Base-by-base conservation (phyloP, 129 eudicot species). In the Centella asiatica region DNA sequence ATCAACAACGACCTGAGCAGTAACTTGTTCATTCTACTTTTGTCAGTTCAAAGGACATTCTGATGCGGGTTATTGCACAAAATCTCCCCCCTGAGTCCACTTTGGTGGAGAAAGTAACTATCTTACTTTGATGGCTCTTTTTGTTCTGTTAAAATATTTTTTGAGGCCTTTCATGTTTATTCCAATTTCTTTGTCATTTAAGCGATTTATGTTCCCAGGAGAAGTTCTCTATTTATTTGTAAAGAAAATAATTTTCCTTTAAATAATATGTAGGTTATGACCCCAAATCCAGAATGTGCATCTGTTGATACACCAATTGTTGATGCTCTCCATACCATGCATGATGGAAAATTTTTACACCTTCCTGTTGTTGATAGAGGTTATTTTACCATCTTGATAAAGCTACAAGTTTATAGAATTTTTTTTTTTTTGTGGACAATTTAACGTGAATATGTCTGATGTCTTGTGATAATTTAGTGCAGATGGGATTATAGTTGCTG, bases 311-410 rank as follows among this genome's bases (percentile, higher is more conserved):
- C 99, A 44, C 96, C 99, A 33, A 85, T 93, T 60, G 85, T 93
- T 60, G 92, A 85, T 82, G 99, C 99, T 61, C 75, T 93, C 68
- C 99, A 93, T 76, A 93, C 88, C 65, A 93, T 87, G 99, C 98
- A 87, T 67, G 95, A 92, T 69, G 96, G 98, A 31, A 92, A 87
- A 69, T 87, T 87, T 66, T 74, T 93, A 64, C 96, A 93, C 80
- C 90, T 93, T 62, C 99, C 99, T 14, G 92, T 93, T 62, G 86
- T 87, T 72, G 95, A 87, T 71, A 80, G 60, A 84, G 99, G 99
- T 90, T 79, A 45, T 28, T 20, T 44, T 37, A 17, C 50, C 34
- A 22, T 68, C 29, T 42, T 51, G 18, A 28, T 44, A 10, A 27
- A 11, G 14, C 27, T 19, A 11, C 60, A 9, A 54, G 54, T 6